These are phyloP conservation scores for Phytophthora capsici DNA, from an alignment of 352 stramenopile species.

Conservation along the genomic window DNA sequence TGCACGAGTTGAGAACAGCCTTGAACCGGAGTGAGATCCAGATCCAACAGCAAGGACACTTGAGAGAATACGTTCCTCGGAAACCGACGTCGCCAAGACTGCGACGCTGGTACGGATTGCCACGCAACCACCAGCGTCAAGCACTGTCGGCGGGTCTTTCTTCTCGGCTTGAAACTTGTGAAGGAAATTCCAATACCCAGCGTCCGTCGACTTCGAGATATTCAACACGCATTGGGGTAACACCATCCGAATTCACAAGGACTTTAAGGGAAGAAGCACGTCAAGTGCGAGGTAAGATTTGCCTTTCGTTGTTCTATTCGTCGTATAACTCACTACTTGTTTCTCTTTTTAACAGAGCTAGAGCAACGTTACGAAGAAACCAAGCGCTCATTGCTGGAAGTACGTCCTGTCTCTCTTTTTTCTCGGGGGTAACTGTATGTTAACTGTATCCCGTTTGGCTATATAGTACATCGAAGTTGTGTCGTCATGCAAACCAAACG, in stretches of 20 bases:
- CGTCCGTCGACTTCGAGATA: background rate
- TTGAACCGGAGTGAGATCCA: conserved; percentile 48
- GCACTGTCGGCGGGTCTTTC: conserved; percentile 20
- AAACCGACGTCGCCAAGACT: conserved; percentile 31
- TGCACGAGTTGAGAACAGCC: conserved; percentile 46
- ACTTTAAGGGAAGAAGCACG: conserved; percentile 46
- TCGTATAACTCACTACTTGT: background rate
- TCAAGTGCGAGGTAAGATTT: conserved; percentile 42
- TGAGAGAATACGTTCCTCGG: conserved; percentile 56
- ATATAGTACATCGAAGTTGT: conserved; percentile 54
- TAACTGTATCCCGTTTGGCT: background rate
- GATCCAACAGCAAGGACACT: conserved; percentile 48
- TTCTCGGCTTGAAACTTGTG: conserved; percentile 1
- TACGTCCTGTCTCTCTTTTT: conserved; percentile 6
- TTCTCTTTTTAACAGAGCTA: conserved; percentile 38
- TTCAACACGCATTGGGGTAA: background rate
- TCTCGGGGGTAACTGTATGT: background rate
- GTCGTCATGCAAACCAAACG: conserved; percentile 56
- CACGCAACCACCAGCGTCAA: conserved; percentile 12
- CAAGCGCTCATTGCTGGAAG: conserved; percentile 63
- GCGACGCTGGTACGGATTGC: conserved; percentile 23
- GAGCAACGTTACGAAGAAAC: conserved; percentile 58
- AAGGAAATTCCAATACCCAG: background rate
- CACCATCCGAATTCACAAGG: conserved; percentile 42
- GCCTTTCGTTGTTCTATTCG: too few species aligned